Evolutionary conservation across 352 stramenopile genomes (phyloP).

Genomic region (Pythium aristosporum): DNA sequence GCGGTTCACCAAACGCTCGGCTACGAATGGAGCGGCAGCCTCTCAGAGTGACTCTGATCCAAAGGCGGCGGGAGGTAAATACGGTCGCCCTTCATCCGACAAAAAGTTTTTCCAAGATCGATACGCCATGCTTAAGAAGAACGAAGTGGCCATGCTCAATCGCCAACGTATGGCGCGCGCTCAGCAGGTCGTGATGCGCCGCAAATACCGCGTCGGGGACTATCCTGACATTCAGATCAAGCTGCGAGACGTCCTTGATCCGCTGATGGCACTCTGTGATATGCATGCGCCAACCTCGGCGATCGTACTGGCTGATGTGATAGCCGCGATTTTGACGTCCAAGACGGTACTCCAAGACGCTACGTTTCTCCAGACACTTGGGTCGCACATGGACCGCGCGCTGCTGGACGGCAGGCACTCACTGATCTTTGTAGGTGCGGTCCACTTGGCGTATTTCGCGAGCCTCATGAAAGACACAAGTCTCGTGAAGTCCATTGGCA

Average conservation of each 20-base stretch:
- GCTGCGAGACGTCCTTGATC: conserved; percentile 59
- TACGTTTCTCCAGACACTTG: background rate
- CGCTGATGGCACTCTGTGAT: conserved; percentile 62
- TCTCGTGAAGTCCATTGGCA: conserved; percentile 31
- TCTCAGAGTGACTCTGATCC: background rate
- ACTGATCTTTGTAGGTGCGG: conserved; percentile 19
- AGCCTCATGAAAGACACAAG: conserved; percentile 35
- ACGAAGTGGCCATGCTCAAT: conserved; percentile 50
- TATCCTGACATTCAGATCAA: conserved; percentile 84
- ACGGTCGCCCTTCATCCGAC: conserved; percentile 14
- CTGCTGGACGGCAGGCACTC: conserved; percentile 19
- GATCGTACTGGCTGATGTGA: conserved; percentile 40
- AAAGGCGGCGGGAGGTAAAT: background rate
- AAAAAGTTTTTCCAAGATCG: conserved; percentile 67
- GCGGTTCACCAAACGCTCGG: conserved; percentile 35
- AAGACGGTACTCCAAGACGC: conserved; percentile 2
- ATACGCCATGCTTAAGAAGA: conserved; percentile 51
- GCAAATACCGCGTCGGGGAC: conserved; percentile 69
- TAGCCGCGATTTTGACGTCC: conserved; percentile 22
- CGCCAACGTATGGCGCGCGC: conserved; percentile 46
- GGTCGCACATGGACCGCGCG: conserved; percentile 15
- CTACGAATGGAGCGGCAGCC: background rate
- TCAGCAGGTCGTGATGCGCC: conserved; percentile 57
- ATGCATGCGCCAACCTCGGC: conserved; percentile 35
- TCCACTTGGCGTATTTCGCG: conserved; percentile 52